phyloP scores from a whole-genome alignment of 1,139 yeast species.

The Scheffersomyces insectosa region DNA sequence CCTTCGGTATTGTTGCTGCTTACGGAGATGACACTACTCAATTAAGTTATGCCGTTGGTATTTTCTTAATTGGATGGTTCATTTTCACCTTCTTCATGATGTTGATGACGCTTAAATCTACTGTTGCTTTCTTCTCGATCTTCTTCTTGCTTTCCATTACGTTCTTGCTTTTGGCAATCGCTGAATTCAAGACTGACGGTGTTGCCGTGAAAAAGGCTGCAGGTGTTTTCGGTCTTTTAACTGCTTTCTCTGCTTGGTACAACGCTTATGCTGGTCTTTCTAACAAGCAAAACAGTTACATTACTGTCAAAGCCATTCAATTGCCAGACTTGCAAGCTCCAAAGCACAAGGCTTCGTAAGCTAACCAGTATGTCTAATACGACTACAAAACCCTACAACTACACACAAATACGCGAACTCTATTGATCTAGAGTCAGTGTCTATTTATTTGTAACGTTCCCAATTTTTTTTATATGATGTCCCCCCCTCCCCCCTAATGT shows the following conservation, averaged over 20 bases:
- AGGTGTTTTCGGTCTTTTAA: slow-evolving; percentile 78
- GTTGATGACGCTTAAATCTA: slow-evolving; percentile 73
- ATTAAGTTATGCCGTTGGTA: slow-evolving; percentile 59
- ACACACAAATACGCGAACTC: no score
- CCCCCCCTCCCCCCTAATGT: slow-evolving; percentile 1
- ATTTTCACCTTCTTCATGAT: slow-evolving; percentile 72
- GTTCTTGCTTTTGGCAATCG: slow-evolving; percentile 65
- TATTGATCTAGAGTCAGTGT: no score
- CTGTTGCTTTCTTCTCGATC: slow-evolving; percentile 69
- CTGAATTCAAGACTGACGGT: slow-evolving; percentile 39
- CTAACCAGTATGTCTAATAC: background rate
- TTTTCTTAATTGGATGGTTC: slow-evolving; percentile 77
- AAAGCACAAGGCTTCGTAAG: slow-evolving; percentile 1
- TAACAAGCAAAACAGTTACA: slow-evolving; percentile 65
- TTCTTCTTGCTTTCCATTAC: slow-evolving; percentile 67
- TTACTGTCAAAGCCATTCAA: slow-evolving; percentile 54
- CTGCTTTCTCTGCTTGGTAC: slow-evolving; percentile 84
- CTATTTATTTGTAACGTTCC: background rate
- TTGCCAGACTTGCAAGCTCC: slow-evolving; percentile 41
- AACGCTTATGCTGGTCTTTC: slow-evolving; percentile 92
- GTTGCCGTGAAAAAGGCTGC: slow-evolving; percentile 59
- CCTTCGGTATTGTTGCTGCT: slow-evolving; percentile 71
- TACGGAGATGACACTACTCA: slow-evolving; percentile 42
- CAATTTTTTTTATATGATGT: slow-evolving; percentile 1
- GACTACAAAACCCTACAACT: background rate